Evolutionary conservation across 176 grass and related monocot species (phyloP), one percentile per base, ranked within the genome.

Genomic region (Eleusine indica): DNA sequence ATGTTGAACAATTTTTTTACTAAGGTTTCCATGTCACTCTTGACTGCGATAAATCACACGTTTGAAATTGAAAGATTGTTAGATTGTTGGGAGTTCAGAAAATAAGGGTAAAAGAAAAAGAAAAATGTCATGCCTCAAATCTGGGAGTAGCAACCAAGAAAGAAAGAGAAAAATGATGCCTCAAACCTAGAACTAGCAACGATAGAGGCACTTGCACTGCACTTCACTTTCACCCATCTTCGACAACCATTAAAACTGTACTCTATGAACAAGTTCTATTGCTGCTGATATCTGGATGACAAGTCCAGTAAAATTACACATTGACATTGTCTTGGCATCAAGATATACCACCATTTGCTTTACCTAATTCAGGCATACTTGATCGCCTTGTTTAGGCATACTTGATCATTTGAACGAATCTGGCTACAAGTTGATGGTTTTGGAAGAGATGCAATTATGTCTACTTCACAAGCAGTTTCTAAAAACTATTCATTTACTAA

Each of bases 401-500:
- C 10, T 48, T 49, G 25, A 49, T 11, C 44, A 63, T 29, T 7
- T 51, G 28, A 6, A 53, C 0, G 2, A 48, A 15, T 51, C 42
- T 43, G 2, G 14, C 48, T 51, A 16, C 48, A 51, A 51, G 14
- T 51, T 51, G 14, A 51, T 16, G 48, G 14, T 51, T 15, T 1
- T 10, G 8, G 42, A 7, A 9, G 42, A 68, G n/a, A 46, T 64
- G 57, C 39, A 30, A 30, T 1, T 4, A 17, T 63, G 47, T 16
- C 35, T 61, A 17, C 18, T 9, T 42, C 40, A 74, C 5, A 47
- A 56, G 17, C 51, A 74, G 4, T 80, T 37, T 35, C 32, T 35
- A 35, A 35, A 35, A 35, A 35, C 32, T 3, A 44, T 80, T 46
- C 77, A 80, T 74, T 35, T 86, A 73, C 29, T 40, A 63, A n/a